Conservation (phyloP, 1,139 yeast genomes). For the Barnettozyma hawaiiensis region DNA sequence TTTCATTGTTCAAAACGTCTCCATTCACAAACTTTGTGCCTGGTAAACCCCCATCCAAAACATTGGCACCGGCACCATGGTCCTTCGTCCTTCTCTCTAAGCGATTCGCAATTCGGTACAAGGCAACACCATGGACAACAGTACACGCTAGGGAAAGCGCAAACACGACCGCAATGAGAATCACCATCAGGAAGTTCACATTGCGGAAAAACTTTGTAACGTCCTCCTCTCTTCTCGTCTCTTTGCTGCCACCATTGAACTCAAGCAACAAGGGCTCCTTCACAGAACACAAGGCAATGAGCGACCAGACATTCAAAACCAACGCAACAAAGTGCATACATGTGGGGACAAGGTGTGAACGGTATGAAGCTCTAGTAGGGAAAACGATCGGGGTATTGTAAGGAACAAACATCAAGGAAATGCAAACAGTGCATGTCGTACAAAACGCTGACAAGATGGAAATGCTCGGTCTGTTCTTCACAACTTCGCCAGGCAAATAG, state of each 20-base stretch:
- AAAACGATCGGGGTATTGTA: not conserved
- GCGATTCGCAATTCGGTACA: constrained; percentile 1
- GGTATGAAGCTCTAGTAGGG: constrained; percentile 1
- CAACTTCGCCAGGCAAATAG: constrained; percentile 1
- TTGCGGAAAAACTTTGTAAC: not conserved
- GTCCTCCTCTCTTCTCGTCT: not conserved
- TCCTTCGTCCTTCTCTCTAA: not conserved
- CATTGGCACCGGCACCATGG: not conserved
- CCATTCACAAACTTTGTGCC: not conserved
- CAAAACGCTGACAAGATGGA: not conserved
- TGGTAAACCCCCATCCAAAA: not conserved
- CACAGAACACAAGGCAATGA: not conserved
- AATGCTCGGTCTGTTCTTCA: not conserved
- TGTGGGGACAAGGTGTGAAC: not conserved
- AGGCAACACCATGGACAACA: not conserved
- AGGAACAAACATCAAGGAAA: not conserved
- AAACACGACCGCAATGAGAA: not conserved
- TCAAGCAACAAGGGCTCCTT: not conserved
- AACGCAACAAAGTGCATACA: not conserved
- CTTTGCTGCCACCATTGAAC: not conserved
- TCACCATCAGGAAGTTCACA: not conserved
- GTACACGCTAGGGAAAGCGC: not conserved
- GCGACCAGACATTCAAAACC: constrained; percentile 1
- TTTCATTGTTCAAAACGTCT: not conserved
- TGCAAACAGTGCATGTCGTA: not conserved